A percentile compares a stretch with the other conserved stretches of the same genome.
phyloP scores from a whole-genome alignment of 306 rosid species.

The Trichosanthes truncata region DNA sequence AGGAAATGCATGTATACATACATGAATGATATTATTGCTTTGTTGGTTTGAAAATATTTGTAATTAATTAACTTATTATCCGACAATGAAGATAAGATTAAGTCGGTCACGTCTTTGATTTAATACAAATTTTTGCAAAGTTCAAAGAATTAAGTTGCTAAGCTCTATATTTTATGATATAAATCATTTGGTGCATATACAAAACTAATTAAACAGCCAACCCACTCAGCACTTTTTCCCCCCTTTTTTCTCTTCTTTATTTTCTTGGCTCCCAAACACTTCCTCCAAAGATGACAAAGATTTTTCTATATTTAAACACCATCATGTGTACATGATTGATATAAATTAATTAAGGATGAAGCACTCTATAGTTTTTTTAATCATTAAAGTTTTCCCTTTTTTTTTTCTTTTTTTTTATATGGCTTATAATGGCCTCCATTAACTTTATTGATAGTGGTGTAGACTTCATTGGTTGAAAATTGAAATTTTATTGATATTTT shows the following conservation, averaged over 20 bases:
- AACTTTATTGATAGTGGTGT: not conserved
- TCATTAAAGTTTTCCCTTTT: not conserved
- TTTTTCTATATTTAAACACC: not conserved
- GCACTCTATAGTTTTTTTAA: not conserved
- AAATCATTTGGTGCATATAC: not conserved
- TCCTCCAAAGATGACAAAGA: not conserved
- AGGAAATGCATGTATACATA: not conserved
- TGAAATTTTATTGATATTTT: not conserved
- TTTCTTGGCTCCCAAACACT: not conserved
- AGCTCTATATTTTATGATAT: not conserved
- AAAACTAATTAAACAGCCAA: not conserved
- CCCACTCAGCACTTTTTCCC: not conserved
- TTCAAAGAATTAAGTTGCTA: conserved; percentile 1
- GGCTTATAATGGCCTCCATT: not conserved
- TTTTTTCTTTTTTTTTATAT: not conserved
- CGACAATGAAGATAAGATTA: conserved; percentile 2
- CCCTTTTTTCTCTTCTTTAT: not conserved
- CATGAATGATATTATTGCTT: not conserved
- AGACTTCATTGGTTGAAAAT: not conserved
- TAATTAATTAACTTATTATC: not conserved
- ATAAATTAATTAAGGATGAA: not conserved
- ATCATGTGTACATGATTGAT: conserved; percentile 1
- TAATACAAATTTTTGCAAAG: not conserved
- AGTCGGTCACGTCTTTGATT: conserved; percentile 7
- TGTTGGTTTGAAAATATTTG: not conserved